Conservation (phyloP, 2,329 filamentous ascomycete genomes). For the Coniosporium tulheliwenetii region DNA sequence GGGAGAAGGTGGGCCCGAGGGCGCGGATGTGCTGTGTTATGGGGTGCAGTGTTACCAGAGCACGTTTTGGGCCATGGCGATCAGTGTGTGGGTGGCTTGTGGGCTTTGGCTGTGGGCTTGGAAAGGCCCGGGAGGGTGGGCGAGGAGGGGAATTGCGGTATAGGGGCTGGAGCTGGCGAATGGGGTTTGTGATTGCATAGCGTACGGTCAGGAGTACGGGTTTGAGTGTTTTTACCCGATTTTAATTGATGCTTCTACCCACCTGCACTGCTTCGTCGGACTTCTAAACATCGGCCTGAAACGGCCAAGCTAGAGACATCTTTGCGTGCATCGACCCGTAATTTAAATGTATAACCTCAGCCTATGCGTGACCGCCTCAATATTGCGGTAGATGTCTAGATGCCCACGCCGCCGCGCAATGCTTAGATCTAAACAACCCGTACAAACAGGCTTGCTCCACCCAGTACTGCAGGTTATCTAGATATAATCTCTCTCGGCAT, state of each 20-base stretch:
- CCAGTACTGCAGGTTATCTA: constrained; percentile 3
- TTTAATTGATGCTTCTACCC: too few relatives aligned
- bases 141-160: constrained; percentile 56
- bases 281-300: too few relatives aligned
- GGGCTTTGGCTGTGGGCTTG: constrained; percentile 62
- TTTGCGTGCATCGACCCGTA: too few relatives aligned
- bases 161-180: constrained; percentile 6
- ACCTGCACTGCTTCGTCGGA: too few relatives aligned
- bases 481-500: constrained; percentile 20
- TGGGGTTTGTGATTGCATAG: not conserved
- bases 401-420: too few relatives aligned
- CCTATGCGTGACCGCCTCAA: too few relatives aligned
- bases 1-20: constrained; percentile 22
- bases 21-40: constrained; percentile 49
- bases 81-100: constrained; percentile 65
- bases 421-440: too few relatives aligned
- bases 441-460: too few relatives aligned
- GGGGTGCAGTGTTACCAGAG: constrained; percentile 65
- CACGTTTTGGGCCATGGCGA: constrained; percentile 76
- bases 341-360: too few relatives aligned
- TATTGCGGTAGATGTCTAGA: too few relatives aligned
- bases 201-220: not conserved
- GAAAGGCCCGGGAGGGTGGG: constrained; percentile 66
- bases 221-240: too few relatives aligned
- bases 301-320: too few relatives aligned